Conservation (phyloP, 1,284 basidiomycete genomes). For the Salmacisia buchloeana region DNA sequence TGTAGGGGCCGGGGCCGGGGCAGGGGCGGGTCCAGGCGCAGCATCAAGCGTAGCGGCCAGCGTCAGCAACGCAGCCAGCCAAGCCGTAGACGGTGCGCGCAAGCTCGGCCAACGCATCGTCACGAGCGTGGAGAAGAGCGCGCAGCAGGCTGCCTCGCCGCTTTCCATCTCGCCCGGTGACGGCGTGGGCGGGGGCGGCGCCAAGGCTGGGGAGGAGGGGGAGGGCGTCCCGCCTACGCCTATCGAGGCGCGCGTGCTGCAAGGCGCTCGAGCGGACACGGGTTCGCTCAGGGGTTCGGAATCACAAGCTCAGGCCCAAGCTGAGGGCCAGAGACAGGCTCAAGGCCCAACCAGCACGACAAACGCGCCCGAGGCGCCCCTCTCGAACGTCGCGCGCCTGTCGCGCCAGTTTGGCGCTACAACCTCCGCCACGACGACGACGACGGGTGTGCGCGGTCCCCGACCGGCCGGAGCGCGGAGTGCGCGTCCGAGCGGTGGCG, state of each 20-base stretch:
- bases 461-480: conserved; percentile 13
- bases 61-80: conserved; percentile 57
- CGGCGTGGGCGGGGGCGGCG: conserved; percentile 13
- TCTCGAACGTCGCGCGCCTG: conserved; percentile 35
- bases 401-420: conserved; percentile 27
- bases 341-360: background rate
- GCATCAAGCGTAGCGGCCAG: too few species aligned
- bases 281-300: background rate
- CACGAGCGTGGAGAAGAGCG: conserved; percentile 21
- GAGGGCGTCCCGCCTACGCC: conserved; percentile 12
- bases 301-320: background rate
- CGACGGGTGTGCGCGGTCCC: conserved; percentile 6
- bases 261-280: background rate
- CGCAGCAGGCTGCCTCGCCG: conserved; percentile 54
- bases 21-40: too few species aligned
- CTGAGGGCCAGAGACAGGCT: background rate
- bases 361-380: conserved; percentile 18
- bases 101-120: background rate
- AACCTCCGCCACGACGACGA: background rate
- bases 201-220: conserved; percentile 22
- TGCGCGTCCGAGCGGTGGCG: conserved; percentile 1
- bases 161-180: conserved; percentile 46
- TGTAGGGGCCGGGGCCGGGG: conserved; percentile 7
- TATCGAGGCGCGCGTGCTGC: conserved; percentile 36
- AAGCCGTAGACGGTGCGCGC: conserved; percentile 46